phyloP scores from a whole-genome alignment of 257 asterid species.

The Scutellaria baicalensis region DNA sequence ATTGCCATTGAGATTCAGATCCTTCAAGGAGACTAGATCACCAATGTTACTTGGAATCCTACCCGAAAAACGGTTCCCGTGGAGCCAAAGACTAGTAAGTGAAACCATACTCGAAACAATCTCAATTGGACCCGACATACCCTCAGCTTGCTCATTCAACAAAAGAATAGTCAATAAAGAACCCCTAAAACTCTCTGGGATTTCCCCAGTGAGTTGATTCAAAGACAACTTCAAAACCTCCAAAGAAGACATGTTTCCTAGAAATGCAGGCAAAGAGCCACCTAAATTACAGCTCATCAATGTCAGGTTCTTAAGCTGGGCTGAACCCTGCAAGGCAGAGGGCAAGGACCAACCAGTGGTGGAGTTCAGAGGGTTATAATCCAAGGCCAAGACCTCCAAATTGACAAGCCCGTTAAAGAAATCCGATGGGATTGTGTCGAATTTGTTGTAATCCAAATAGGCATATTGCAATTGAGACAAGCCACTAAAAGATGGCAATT shows the following conservation, averaged over 20 bases:
- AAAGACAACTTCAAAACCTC: conserved; percentile 54
- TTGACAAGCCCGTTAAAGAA: conserved; percentile 68
- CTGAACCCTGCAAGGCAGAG: conserved; percentile 45
- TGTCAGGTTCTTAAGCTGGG: conserved; percentile 64
- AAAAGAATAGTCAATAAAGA: conserved; percentile 44
- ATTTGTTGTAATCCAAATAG: conserved; percentile 66
- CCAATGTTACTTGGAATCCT: conserved; percentile 59
- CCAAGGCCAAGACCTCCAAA: conserved; percentile 80
- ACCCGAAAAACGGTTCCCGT: conserved; percentile 79
- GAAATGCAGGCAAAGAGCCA: conserved; percentile 69
- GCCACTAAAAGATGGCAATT: conserved; percentile 72
- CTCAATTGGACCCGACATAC: conserved; percentile 70
- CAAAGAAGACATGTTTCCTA: conserved; percentile 68
- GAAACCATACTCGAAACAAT: conserved; percentile 46
- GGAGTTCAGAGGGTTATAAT: conserved; percentile 58
- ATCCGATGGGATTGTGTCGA: conserved; percentile 70
- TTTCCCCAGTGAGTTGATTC: conserved; percentile 51
- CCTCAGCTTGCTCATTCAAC: conserved; percentile 64
- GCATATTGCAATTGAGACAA: conserved; percentile 56
- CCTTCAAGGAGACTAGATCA: conserved; percentile 41
- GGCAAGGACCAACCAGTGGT: conserved; percentile 73
- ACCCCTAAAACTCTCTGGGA: conserved; percentile 57
- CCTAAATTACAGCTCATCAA: conserved; percentile 53
- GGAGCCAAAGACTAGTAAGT: conserved; percentile 76
- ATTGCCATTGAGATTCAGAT: conserved; percentile 60